Base-by-base conservation (phyloP, 2,329 filamentous ascomycete genomes). In the Metarhizium guizhouense region DNA sequence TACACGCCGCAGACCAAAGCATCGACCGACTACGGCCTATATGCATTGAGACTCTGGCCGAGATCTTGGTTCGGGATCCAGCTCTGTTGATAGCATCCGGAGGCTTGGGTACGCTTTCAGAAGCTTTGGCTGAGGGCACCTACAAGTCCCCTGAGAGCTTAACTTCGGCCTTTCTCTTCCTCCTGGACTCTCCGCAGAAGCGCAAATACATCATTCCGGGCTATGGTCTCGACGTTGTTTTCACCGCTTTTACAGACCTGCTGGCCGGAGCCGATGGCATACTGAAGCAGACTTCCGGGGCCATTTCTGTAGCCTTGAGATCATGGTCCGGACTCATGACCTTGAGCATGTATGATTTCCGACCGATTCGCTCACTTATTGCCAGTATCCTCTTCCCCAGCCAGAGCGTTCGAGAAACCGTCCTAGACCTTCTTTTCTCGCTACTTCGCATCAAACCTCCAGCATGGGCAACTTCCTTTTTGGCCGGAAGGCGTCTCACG, bases 91-190 rank as follows among this genome's bases (percentile, higher is more conserved):
- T 94, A 32, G 83, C 88, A 52, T 88, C 92, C 4, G 92, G 93
- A 11, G 94, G 93, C 2, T 80, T 99, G 61, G 84, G 86, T 16
- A 85, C 91, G 2, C 74, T 99, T n/a, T 88, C 90, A n/a, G 92
- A 96, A 67, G 90, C 91, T 3, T 80, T 99, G 54, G 86, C 88
- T 0, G 93, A 96, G 69, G 94, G 94, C 16, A 87, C 85, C 7
- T 97, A 97, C 72, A 90, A 93, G 61, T 90, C 93, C 6, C 91
- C 94, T 0, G 91, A 97, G 68, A 95, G 91, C 63, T 73, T 99
- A 56, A 87, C 90, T 2, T 83, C 85, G 3, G 89, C 89, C n/a
- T 91, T 97, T 60, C 78, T 99, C 38, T 95, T 93, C 68, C 80
- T 97, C 3, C 78, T 97, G 51, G 94, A 99, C 69, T 83, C 87